Evolutionary conservation across 129 eudicot species (phyloP), one percentile per base, ranked within the genome.

Genomic region (Chrysanthemum makinoi): DNA sequence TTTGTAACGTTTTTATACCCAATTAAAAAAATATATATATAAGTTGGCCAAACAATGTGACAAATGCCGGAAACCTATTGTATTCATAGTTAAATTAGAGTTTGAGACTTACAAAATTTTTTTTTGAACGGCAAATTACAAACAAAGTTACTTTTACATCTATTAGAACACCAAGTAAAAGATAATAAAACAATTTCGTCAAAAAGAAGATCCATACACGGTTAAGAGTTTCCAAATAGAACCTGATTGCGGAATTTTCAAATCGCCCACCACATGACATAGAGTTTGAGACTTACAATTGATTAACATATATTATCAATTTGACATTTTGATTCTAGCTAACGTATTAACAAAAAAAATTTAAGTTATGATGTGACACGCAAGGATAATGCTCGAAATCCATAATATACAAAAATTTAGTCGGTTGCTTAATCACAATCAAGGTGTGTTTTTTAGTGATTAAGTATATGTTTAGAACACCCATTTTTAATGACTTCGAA

Each of bases 341-440:
- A 35, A 35, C 43, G 0, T 35, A 6, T 35, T 35, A 30, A 30
- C 35, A 30, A 0, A 30, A 30, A 0, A 0, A 4, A 4, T 4
- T 30, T 4, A 30, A 30, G 35, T 30, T 50, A 50, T 51, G 55
- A 10, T 51, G 55, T 51, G 55, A 51, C 55, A 51, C 2, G 14
- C 14, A 50, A 50, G 54, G 16, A 50, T n/a, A 50, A 50, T 35
- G 43, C 0, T 35, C 15, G 15, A 50, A 50, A 0, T 1, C 16
- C 0, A 3, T 52, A 15, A 52, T 52, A 15, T 12, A 11, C 14
- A 13, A 15, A 52, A 13, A 15, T 1, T 1, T 52, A 52, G 7
- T 52, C n/a, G 30, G 69, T 18, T 35, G 52, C 30, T n/a, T 64
- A 64, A 64, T 64, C 69, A 43, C 69, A 12, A 17, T 64, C 69